phyloP scores from a whole-genome alignment of 2,329 filamentous ascomycete species.

The Sporothrix mexicana region DNA sequence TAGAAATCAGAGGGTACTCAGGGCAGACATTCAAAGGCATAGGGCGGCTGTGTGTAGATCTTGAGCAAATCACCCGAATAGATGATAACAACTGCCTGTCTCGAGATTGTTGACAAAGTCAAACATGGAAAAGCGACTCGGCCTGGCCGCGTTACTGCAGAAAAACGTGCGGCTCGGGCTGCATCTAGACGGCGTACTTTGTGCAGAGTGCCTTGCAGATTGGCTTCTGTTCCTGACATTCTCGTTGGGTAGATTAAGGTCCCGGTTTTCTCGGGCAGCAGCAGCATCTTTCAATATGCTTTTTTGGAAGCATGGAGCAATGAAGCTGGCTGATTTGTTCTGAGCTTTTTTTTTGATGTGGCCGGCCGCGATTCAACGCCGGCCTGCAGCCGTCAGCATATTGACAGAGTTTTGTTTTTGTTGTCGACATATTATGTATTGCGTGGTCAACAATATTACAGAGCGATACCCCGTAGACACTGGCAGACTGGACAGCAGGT shows the following conservation, averaged over 20 bases:
- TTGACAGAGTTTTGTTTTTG: no score
- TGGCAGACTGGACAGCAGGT: not conserved
- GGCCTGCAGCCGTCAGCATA: not conserved
- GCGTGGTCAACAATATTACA: not conserved
- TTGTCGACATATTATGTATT: not conserved
- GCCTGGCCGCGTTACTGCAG: not conserved
- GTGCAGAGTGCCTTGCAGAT: constrained; percentile 19
- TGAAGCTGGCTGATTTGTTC: not conserved
- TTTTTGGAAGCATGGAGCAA: not conserved
- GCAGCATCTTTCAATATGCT: not conserved
- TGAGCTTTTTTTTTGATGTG: constrained; percentile 9
- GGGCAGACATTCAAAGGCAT: no score
- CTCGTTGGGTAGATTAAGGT: constrained; percentile 7
- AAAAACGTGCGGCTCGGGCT: constrained; percentile 7
- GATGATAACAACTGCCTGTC: not conserved
- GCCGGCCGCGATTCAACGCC: not conserved
- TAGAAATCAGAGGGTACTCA: not conserved
- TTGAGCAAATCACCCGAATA: no score
- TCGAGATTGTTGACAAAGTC: not conserved
- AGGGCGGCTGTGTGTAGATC: constrained; percentile 6
- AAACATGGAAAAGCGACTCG: not conserved
- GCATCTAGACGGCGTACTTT: constrained; percentile 1
- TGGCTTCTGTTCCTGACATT: constrained; percentile 12
- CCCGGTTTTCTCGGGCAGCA: constrained; percentile 22
- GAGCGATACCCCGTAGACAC: not conserved